Percentiles rank a stretch among this genome's conserved stretches.
These are phyloP conservation scores for Sonneratia caseolaris DNA, from an alignment of 345 rosid species.

Conservation along the genomic window DNA sequence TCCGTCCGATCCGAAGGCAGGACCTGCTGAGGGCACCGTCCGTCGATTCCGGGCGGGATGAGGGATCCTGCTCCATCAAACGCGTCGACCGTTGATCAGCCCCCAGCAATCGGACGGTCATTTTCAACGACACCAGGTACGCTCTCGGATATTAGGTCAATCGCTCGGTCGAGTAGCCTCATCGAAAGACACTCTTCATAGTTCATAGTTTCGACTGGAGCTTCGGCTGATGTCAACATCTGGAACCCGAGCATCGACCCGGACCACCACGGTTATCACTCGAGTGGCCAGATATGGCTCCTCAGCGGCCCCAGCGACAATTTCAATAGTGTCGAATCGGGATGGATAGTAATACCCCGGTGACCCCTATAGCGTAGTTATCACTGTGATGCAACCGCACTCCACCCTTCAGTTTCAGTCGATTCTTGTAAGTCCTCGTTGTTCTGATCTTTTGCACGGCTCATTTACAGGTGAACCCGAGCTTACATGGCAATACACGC, in stretches of 20 bases:
- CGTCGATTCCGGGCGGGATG: conserved; percentile 17
- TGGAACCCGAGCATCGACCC: conserved; percentile 34
- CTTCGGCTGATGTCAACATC: conserved; percentile 29
- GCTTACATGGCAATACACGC: conserved; percentile 10
- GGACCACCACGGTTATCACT: conserved; percentile 15
- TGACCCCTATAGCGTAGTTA: not conserved
- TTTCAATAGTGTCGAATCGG: conserved; percentile 34
- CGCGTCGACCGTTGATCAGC: not conserved
- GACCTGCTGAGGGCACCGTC: conserved; percentile 35
- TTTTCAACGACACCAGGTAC: not conserved
- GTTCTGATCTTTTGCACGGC: not conserved
- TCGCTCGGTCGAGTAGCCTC: conserved; percentile 21
- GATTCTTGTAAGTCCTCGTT: not conserved
- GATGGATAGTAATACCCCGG: conserved; percentile 35
- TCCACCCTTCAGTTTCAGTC: not conserved
- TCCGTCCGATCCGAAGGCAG: conserved; percentile 27
- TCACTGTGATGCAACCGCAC: too few relatives aligned
- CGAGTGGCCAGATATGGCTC: conserved; percentile 37
- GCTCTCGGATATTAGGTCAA: not conserved
- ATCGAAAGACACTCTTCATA: too few relatives aligned
- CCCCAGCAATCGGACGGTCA: not conserved
- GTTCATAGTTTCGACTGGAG: conserved; percentile 19
- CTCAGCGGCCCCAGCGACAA: conserved; percentile 14
- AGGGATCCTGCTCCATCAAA: conserved; percentile 8
- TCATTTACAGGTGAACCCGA: conserved; percentile 12